Evolutionary conservation across 208 protist genomes (phyloP).

Genomic region (Trypanosomatidae sp.): DNA sequence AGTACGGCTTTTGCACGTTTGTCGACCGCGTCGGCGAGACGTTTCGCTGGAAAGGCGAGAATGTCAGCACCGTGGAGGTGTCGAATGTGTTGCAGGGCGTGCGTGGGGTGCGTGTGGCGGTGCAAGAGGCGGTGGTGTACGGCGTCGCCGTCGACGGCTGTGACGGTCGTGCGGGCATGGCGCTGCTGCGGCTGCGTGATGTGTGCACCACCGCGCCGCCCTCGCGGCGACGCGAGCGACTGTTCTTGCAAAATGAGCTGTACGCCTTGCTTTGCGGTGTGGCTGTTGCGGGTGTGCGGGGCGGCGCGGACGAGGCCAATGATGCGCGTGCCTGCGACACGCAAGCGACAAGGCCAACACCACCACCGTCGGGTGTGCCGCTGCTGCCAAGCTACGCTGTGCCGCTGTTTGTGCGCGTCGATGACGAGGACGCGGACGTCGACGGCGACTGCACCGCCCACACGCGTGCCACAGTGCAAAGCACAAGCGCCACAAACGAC

Average conservation of each 20-base stretch:
- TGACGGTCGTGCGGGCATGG: slow-evolving; percentile 61
- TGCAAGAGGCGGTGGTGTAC: slow-evolving; percentile 56
- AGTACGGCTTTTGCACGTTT: slow-evolving; percentile 50
- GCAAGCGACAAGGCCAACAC: too few species aligned
- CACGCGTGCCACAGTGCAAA: background rate
- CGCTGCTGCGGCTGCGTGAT: slow-evolving; percentile 19
- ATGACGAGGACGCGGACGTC: slow-evolving; percentile 3
- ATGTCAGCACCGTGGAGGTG: slow-evolving; percentile 64
- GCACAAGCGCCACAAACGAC: background rate
- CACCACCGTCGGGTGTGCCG: too few species aligned
- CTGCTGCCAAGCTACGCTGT: slow-evolving; percentile 25
- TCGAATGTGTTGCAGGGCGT: slow-evolving; percentile 24
- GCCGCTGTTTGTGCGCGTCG: slow-evolving; percentile 31
- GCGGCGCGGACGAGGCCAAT: slow-evolving; percentile 5
- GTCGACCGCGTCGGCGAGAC: slow-evolving; percentile 71
- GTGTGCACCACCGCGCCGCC: background rate
- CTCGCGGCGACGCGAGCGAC: too few species aligned
- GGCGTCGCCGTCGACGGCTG: slow-evolving; percentile 24
- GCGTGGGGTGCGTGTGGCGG: slow-evolving; percentile 7
- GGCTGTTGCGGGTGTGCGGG: slow-evolving; percentile 5
- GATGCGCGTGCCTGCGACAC: too few species aligned
- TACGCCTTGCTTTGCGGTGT: slow-evolving; percentile 14
- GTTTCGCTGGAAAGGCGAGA: slow-evolving; percentile 78
- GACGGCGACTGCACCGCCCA: background rate
- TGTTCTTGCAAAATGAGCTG: slow-evolving; percentile 30